Percentiles rank a stretch among this genome's conserved stretches.
Conservation (phyloP, 495 filamentous ascomycete species). For the Aspergillus bridgeri region DNA sequence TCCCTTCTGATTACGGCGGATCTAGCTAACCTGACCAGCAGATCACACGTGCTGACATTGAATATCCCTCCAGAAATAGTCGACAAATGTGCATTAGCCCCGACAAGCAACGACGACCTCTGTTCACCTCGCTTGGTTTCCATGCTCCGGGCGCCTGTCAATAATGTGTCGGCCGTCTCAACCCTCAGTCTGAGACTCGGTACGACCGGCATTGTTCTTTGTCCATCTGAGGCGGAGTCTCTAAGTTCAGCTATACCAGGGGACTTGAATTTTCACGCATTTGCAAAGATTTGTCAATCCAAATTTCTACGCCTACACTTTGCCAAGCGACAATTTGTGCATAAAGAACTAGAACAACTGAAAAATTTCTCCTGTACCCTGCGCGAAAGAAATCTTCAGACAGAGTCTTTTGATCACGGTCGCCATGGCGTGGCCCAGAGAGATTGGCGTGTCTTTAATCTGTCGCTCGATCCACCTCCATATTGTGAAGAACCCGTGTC, state of each 20-base stretch:
- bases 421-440: conserved; percentile 16
- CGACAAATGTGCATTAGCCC: conserved; percentile 16
- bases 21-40: conserved; percentile 20
- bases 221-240: conserved; percentile 17
- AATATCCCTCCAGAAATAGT: conserved; percentile 17
- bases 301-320: conserved; percentile 21
- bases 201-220: conserved; percentile 22
- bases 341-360: conserved; percentile 17
- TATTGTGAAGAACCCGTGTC: conserved; percentile 18
- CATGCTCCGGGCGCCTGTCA: conserved; percentile 16
- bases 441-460: conserved; percentile 21
- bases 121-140: conserved; percentile 17
- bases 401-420: conserved; percentile 17
- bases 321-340: conserved; percentile 21
- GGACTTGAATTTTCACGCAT: conserved; percentile 17
- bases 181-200: conserved; percentile 19
- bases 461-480: conserved; percentile 19
- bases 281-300: conserved; percentile 23
- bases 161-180: conserved; percentile 19
- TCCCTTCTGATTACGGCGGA: conserved; percentile 17
- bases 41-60: conserved; percentile 16
- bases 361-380: conserved; percentile 15
- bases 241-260: conserved; percentile 15
- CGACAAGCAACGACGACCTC: conserved; percentile 18
- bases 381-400: conserved; percentile 15